Percentiles rank a stretch among this genome's conserved stretches.
phyloP scores from a whole-genome alignment of 2,329 filamentous ascomycete species.

The Penicillium sp. region DNA sequence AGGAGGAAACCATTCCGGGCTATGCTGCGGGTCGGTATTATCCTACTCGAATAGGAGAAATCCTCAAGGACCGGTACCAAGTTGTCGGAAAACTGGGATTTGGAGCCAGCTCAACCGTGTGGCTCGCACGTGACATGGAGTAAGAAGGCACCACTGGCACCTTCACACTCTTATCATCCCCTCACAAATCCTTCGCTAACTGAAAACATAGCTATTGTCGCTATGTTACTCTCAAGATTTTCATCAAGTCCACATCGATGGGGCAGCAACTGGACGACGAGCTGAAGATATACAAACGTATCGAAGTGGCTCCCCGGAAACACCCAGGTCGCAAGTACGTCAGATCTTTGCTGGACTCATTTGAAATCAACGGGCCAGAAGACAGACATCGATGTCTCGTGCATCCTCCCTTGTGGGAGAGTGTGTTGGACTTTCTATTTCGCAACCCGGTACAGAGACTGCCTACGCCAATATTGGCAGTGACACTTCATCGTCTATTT shows the following conservation, averaged over 20 bases:
- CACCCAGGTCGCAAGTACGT: slow-evolving; percentile 32
- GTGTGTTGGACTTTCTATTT: slow-evolving; percentile 35
- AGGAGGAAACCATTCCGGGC: slow-evolving; percentile 32
- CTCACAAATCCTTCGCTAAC: neutral
- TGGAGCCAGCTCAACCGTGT: slow-evolving; percentile 35
- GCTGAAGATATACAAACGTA: slow-evolving; percentile 43
- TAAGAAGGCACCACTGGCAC: slow-evolving; percentile 6
- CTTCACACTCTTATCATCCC: neutral
- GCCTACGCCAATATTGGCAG: too few relatives aligned
- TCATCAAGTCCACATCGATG: slow-evolving; percentile 26
- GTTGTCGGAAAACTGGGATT: slow-evolving; percentile 37
- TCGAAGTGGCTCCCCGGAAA: slow-evolving; percentile 23
- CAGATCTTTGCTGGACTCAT: slow-evolving; percentile 32
- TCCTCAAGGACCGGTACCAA: slow-evolving; percentile 30
- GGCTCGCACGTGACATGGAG: slow-evolving; percentile 37
- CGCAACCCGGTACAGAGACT: too few relatives aligned
- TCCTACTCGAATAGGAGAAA: slow-evolving; percentile 30
- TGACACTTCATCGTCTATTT: too few relatives aligned
- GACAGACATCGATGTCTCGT: slow-evolving; percentile 37
- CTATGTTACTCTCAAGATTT: slow-evolving; percentile 33
- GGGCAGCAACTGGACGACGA: slow-evolving; percentile 36
- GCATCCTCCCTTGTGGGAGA: slow-evolving; percentile 45
- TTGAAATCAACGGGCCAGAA: slow-evolving; percentile 29
- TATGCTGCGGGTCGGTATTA: slow-evolving; percentile 28
- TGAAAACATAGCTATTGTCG: slow-evolving; percentile 18